Evolutionary conservation across 2,329 filamentous ascomycete species (phyloP).

Genomic region (Colletotrichum graminicola): DNA sequence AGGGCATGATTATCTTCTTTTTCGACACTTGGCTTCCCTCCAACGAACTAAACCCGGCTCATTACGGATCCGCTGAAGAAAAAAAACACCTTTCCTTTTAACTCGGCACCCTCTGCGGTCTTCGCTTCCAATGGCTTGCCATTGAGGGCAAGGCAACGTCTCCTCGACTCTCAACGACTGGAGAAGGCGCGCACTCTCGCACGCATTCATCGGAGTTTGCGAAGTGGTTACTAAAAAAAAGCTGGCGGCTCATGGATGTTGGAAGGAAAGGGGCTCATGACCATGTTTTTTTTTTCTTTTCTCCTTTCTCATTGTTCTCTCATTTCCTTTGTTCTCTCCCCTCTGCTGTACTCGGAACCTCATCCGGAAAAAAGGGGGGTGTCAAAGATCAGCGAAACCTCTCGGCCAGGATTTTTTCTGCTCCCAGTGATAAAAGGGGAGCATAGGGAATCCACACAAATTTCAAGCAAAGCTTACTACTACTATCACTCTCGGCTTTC

Average conservation of each 20-base stretch:
- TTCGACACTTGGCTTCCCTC: conserved; percentile 34
- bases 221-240: conserved; percentile 42
- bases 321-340: conserved; percentile 38
- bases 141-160: conserved; percentile 24
- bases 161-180: conserved; percentile 39
- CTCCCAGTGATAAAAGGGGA: conserved; percentile 36
- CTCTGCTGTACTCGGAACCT: conserved; percentile 34
- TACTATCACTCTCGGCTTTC: not conserved
- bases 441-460: conserved; percentile 36
- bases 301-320: conserved; percentile 8
- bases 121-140: conserved; percentile 20
- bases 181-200: conserved; percentile 41
- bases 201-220: conserved; percentile 43
- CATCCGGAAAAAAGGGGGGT: conserved; percentile 11
- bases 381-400: conserved; percentile 25
- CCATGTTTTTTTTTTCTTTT: conserved; percentile 22
- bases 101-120: conserved; percentile 37
- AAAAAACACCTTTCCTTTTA: conserved; percentile 29
- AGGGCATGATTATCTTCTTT: conserved; percentile 27
- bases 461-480: conserved; percentile 38
- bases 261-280: conserved; percentile 40
- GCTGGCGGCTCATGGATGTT: conserved; percentile 39
- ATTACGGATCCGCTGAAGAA: conserved; percentile 29
- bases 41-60: conserved; percentile 27
- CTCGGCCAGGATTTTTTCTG: conserved; percentile 26